Conservation (phyloP, 148 eudicot species). For the Oxyria digyna region DNA sequence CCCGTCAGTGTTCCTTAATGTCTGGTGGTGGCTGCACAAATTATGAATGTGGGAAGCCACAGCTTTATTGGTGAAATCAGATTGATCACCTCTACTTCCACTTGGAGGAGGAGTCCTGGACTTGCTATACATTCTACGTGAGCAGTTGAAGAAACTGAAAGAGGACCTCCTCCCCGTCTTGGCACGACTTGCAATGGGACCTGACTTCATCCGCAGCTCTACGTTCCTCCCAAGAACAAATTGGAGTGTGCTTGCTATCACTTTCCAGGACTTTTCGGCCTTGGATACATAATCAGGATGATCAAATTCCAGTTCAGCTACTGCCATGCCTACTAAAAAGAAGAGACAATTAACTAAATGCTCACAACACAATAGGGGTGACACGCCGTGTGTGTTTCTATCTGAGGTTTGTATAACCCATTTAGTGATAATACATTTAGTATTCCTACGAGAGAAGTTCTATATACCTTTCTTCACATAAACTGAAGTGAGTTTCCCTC, state of each 20-base stretch:
- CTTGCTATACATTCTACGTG: conserved; percentile 29
- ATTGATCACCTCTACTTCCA: conserved; percentile 26
- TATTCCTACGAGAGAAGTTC: background rate
- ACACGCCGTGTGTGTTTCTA: no score
- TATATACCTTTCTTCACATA: conserved; percentile 54
- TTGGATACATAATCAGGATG: conserved; percentile 50
- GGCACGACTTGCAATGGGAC: conserved; percentile 10
- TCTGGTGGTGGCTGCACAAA: conserved; percentile 10
- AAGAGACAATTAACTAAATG: background rate
- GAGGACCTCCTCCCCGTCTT: conserved; percentile 33
- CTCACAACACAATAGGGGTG: no score
- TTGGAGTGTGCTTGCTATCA: conserved; percentile 70
- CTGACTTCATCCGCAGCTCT: conserved; percentile 64
- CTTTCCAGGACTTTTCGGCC: conserved; percentile 94
- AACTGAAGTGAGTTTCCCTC: conserved; percentile 66
- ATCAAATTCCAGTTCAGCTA: conserved; percentile 67
- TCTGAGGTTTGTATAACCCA: background rate
- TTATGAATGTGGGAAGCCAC: conserved; percentile 31
- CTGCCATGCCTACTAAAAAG: conserved; percentile 42
- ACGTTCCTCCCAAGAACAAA: conserved; percentile 58
- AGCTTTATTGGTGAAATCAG: conserved; percentile 12
- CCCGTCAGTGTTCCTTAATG: conserved; percentile 61
- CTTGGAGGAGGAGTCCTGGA: no score
- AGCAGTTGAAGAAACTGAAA: conserved; percentile 61
- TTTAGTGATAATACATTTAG: no score